Evolutionary conservation across 208 protist genomes (phyloP).

Genomic region (Novymonas esmeraldas): DNA sequence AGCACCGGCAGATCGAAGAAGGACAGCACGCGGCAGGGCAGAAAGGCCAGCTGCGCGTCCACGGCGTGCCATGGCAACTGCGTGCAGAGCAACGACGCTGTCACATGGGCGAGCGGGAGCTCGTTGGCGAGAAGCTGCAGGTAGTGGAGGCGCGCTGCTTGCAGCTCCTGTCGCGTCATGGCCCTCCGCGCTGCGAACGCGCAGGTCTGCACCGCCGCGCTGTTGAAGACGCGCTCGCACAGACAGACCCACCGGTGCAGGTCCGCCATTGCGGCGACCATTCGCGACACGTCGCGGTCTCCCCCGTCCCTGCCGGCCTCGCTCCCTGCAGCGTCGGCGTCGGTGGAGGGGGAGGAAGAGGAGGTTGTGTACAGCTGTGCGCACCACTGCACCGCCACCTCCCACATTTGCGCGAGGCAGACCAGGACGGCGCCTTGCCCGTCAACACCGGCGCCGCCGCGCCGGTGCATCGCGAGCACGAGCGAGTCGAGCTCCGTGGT

Average conservation of each 20-base stretch:
- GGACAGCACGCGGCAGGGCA: conserved; percentile 22
- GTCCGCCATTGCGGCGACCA: not conserved
- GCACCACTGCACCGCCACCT: conserved; percentile 27
- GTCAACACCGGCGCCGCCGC: not conserved
- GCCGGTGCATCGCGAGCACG: conserved; percentile 4
- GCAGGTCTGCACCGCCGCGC: not conserved
- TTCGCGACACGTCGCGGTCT: not conserved
- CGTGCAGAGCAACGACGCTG: conserved; percentile 24
- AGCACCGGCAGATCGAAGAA: conserved; percentile 16
- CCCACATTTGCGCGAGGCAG: conserved; percentile 26
- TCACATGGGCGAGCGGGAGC: conserved; percentile 20
- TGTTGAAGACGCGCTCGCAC: conserved; percentile 17
- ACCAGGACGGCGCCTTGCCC: not conserved
- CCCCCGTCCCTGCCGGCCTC: not conserved
- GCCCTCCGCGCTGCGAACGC: not conserved
- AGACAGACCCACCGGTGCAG: conserved; percentile 18
- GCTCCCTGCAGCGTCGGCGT: too few species aligned
- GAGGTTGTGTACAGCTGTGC: conserved; percentile 11
- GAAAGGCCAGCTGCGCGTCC: conserved; percentile 1
- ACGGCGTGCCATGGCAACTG: not conserved
- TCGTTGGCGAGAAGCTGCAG: conserved; percentile 28
- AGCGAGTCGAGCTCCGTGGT: conserved; percentile 8
- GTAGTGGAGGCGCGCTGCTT: conserved; percentile 11
- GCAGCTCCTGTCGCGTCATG: not conserved
- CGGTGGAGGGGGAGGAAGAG: too few species aligned